Evolutionary conservation across 805 yeast genomes (phyloP).

Genomic region (Hemisphaericaspora nanyangensis): DNA sequence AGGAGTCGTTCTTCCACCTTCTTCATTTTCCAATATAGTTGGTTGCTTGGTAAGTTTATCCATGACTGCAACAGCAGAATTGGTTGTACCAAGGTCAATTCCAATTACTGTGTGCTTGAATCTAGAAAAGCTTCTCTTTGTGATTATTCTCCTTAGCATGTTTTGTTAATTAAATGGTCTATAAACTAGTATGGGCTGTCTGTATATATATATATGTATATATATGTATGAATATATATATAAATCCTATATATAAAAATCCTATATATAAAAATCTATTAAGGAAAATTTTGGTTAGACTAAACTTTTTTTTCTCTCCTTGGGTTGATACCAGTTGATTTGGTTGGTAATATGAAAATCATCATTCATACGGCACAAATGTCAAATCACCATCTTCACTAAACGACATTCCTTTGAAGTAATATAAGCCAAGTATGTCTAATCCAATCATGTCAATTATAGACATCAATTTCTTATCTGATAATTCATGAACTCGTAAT

Average conservation of each 20-base stretch:
- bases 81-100: constrained; percentile 82
- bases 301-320: background rate
- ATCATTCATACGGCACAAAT: background rate
- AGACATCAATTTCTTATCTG: background rate
- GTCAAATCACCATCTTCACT: background rate
- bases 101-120: constrained; percentile 53
- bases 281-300: too few relatives aligned
- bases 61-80: constrained; percentile 80
- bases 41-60: constrained; percentile 50
- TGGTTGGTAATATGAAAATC: background rate
- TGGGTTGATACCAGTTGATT: background rate
- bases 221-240: background rate
- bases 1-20: constrained; percentile 78
- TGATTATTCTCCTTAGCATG: background rate
- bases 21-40: constrained; percentile 68
- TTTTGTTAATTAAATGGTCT: too few relatives aligned
- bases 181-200: too few relatives aligned
- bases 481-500: background rate
- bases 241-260: too few relatives aligned
- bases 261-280: too few relatives aligned
- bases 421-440: constrained; percentile 10
- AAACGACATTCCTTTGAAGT: constrained; percentile 5
- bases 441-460: constrained; percentile 8
- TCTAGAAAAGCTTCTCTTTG: constrained; percentile 4
- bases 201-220: background rate